Conservation (phyloP, 371 early-diverging fungal species). For the Hamiltosporidium magnivora region DNA sequence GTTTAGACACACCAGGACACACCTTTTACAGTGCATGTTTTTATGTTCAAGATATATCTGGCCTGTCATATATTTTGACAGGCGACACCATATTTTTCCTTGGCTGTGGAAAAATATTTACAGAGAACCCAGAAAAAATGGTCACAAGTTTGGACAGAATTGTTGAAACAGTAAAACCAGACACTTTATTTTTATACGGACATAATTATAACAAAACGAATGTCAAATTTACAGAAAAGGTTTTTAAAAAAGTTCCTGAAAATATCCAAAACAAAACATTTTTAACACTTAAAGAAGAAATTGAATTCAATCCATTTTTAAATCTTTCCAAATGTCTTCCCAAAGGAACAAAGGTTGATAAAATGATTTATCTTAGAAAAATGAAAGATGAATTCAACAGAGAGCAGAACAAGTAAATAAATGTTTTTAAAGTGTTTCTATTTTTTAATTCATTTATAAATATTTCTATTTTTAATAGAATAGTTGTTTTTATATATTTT, state of each 20-base stretch:
- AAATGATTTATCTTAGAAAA: background rate
- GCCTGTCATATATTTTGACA: conserved; percentile 27
- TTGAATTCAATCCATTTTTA: conserved; percentile 37
- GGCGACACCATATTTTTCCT: conserved; percentile 54
- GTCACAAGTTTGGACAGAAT: conserved; percentile 23
- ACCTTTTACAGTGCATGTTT: conserved; percentile 43
- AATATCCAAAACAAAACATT: conserved; percentile 17
- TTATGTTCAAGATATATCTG: conserved; percentile 1
- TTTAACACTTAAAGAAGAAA: conserved; percentile 35
- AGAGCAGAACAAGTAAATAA: too few relatives aligned
- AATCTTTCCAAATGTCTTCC: background rate
- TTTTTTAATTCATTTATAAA: too few relatives aligned
- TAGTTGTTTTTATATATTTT: too few relatives aligned
- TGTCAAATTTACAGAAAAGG: conserved; percentile 24
- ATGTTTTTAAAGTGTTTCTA: too few relatives aligned
- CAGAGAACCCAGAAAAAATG: conserved; percentile 49
- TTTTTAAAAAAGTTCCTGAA: conserved; percentile 4
- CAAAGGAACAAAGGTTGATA: background rate
- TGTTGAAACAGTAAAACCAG: background rate
- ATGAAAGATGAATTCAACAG: background rate
- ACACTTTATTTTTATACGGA: conserved; percentile 47
- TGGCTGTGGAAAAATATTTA: conserved; percentile 53
- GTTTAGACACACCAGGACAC: conserved; percentile 48
- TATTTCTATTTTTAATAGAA: too few relatives aligned
- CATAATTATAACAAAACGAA: conserved; percentile 51